Base-by-base conservation (phyloP, 2,329 filamentous ascomycete species). In the Fusarium redolens region DNA sequence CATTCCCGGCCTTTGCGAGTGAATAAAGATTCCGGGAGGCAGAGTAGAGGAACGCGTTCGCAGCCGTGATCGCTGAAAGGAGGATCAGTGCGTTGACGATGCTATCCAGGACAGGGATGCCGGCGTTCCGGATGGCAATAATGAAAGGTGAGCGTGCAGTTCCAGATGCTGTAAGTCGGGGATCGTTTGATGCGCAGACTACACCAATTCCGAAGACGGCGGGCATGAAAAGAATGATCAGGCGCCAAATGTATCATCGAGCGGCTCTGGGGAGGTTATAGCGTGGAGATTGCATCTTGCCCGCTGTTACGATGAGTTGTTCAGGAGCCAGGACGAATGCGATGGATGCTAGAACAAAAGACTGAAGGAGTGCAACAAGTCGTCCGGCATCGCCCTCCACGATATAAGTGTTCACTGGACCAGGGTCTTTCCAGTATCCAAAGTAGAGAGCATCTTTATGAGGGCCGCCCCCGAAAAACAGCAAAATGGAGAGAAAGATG, bases 141-240 rank as follows among this genome's bases (percentile, higher is more conserved):
- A 58, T n/a, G 44, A 50, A 58, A 30, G 55, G 41, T 17, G 22
- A 37, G 11, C 31, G 33, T 35, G 22, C 41, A 48, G 41, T 37
- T 17, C 41, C 55, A 25, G 55, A n/a, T 35, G 22, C 55, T 35
- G 14, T 30, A 17, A 50, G 55, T 20, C 18, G 18, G 11, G 22
- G 41, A 9, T 50, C 55, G 11, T 18, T 38, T 50, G 31, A 50
- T 58, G 22, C 31, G 14, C 31, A 58, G 13, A 58, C 18, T 17
- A 37, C 25, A 33, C 41, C 18, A 28, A 30, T 50, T 13, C n/a
- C 41, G 15, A 50, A 15, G 22, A 37, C 10, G 13, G 22, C 37
- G 18, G 31, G 31, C 31, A 58, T 58, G 88, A 81, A 77, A 85
- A 88, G 3, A 85, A 89, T 84, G 4, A 78, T 66, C 11, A 82